These are phyloP conservation scores for Wilhelminamyces savonicus DNA, from an alignment of 805 yeast genomes.

Conservation along the genomic window DNA sequence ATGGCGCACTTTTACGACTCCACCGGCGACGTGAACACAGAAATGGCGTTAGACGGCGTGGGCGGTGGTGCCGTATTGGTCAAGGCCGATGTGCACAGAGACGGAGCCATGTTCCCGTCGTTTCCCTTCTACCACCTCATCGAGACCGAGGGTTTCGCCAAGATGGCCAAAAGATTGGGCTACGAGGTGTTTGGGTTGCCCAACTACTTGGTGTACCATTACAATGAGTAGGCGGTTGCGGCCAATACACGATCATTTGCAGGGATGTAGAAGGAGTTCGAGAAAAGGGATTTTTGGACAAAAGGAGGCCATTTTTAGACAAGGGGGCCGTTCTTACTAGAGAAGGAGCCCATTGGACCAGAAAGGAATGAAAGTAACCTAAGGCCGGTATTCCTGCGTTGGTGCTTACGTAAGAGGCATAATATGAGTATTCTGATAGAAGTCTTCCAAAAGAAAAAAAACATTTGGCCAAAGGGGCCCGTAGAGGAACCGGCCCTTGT, in stretches of 20 bases:
- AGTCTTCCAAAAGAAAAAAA: too few species aligned
- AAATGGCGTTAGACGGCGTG: conserved; percentile 90
- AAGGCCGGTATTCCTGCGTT: too few species aligned
- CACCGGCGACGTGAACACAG: conserved; percentile 54
- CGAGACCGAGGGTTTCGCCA: conserved; percentile 98
- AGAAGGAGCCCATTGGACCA: too few species aligned
- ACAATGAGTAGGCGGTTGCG: conserved; percentile 51
- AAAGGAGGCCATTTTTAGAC: too few species aligned
- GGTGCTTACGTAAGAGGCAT: too few species aligned
- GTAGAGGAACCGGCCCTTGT: too few species aligned
- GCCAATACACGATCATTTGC: not conserved
- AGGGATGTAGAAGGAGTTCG: not conserved
- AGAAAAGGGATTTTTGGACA: too few species aligned
- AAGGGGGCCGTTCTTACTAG: too few species aligned
- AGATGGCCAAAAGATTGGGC: conserved; percentile 88
- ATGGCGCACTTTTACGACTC: conserved; percentile 86
- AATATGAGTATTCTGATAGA: too few species aligned
- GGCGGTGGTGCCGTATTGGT: conserved; percentile 97
- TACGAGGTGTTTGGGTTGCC: conserved; percentile 91
- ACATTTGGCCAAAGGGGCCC: too few species aligned
- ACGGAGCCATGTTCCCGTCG: conserved; percentile 99
- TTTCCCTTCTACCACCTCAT: conserved; percentile 95
- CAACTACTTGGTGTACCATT: conserved; percentile 87
- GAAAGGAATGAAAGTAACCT: too few species aligned
- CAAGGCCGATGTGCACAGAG: conserved; percentile 96